Evolutionary conservation across 2,329 filamentous ascomycete species (phyloP).

Genomic region (Calonectria henricotiae): DNA sequence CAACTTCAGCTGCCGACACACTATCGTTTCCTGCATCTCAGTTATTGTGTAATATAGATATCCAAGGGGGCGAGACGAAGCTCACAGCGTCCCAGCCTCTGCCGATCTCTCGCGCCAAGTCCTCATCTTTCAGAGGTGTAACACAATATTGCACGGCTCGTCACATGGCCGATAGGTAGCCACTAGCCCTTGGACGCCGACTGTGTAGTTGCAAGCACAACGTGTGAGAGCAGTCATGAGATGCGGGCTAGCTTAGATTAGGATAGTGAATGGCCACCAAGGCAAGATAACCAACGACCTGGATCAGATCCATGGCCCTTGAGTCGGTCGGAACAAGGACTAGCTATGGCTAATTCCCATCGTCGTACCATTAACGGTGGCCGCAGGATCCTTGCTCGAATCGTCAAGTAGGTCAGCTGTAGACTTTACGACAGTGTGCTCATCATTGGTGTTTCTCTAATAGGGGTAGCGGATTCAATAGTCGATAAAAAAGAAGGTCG

Average conservation of each 20-base stretch:
- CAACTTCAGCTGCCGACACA: slow-evolving; percentile 17
- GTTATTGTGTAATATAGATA: background rate
- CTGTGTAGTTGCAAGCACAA: background rate
- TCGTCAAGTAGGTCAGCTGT: too few relatives aligned
- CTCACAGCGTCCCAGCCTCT: background rate
- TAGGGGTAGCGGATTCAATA: slow-evolving; percentile 21
- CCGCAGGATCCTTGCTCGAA: background rate
- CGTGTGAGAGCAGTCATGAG: background rate
- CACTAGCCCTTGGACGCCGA: background rate
- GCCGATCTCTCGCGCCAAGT: slow-evolving; percentile 14
- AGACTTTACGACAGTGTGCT: background rate
- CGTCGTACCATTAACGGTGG: background rate
- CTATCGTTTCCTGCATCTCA: slow-evolving; percentile 15
- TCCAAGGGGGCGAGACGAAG: background rate
- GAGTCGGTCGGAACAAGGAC: slow-evolving; percentile 9
- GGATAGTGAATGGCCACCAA: background rate
- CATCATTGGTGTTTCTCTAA: background rate
- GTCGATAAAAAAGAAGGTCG: slow-evolving; percentile 10
- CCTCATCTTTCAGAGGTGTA: background rate
- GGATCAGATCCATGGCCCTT: background rate
- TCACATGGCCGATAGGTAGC: slow-evolving; percentile 15
- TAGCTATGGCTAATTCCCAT: slow-evolving; percentile 4
- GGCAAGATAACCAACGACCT: slow-evolving; percentile 4
- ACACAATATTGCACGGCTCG: background rate
- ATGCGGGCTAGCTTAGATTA: background rate